These are phyloP conservation scores for Solanum habrochaites DNA, from an alignment of 257 asterid species.

Conservation along the genomic window DNA sequence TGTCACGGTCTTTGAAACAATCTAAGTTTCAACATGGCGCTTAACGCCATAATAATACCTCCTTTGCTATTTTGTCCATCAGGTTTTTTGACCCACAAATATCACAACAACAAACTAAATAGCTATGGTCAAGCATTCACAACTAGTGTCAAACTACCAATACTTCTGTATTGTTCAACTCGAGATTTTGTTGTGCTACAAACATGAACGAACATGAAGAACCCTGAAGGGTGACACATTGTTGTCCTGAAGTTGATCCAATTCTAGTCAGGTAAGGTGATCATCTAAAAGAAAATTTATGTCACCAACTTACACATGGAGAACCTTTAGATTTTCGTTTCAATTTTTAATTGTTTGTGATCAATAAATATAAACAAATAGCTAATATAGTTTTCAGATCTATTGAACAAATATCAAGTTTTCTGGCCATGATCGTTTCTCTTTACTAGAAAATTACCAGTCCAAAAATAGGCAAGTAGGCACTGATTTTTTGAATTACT, in stretches of 20 bases:
- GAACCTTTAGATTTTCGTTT: neutral
- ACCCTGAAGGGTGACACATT: conserved; percentile 81
- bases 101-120: neutral
- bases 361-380: neutral
- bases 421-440: neutral
- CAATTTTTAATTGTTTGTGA: neutral
- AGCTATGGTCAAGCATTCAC: neutral
- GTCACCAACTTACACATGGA: no score
- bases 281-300: conserved; percentile 24
- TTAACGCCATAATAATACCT: no score
- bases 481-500: neutral
- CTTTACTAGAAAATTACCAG: neutral
- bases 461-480: neutral
- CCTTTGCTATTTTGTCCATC: neutral
- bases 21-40: no score
- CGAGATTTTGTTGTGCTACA: conserved; percentile 42
- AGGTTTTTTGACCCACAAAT: neutral
- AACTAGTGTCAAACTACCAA: neutral
- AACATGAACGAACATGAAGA: conserved; percentile 54
- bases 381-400: neutral
- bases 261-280: conserved; percentile 60
- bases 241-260: conserved; percentile 61
- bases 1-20: no score
- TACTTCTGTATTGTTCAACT: neutral
- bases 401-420: neutral